Base-by-base conservation (phyloP, 1,284 basidiomycete species). In the Veloboletus limbatus region DNA sequence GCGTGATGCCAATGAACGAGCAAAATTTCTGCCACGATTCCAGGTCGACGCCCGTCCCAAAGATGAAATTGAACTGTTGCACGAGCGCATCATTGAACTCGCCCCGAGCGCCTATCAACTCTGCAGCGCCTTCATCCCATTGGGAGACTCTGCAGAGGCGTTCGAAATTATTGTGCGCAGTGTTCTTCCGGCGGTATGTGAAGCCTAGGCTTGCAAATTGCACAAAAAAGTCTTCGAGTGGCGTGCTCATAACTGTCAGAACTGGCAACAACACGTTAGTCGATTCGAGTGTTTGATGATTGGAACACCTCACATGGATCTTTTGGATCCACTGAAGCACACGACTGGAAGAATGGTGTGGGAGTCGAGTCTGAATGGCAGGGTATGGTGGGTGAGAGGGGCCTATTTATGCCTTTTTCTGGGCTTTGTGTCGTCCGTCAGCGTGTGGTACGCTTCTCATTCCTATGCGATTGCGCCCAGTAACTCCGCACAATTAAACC, bases 321-420 rank as follows among this genome's bases (percentile, higher is more conserved):
- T 27, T 6, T 13, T 3, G 6, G 25, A 33, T 14, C 8, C 22
- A 8, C 11, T 9, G 3, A 3, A 27, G 3, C 8, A 3, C 10
- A 11, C 7, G 8, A 8, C 11, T 3, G 25, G 10, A 10, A 8
- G 7, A 10, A 6, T 2, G 11, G 11, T 6, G 6, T 13, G 11
- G 26, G 26, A 6, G 11, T n/a, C n/a, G 2, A 13, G 26, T 2
- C 2, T 14, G 26, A 6, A 10, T 13, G 14, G 3, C 26, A 27
- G n/a, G n/a, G n/a, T n/a, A n/a, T n/a, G 13, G 8, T 14, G 26
- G 26, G 5, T 3, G 17, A 17, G 24, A 20, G 16, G 2, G 24
- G 13, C 18, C 18, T 34, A 34, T 42, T 42, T 42, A 42, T 42
- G n/a, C n/a, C n/a, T n/a, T n/a, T n/a, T n/a, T n/a, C n/a, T n/a